Percentiles rank a stretch among this genome's conserved stretches.
These are phyloP conservation scores for Rhizopogon parksii DNA, from an alignment of 1,284 basidiomycete genomes.

Conservation along the genomic window DNA sequence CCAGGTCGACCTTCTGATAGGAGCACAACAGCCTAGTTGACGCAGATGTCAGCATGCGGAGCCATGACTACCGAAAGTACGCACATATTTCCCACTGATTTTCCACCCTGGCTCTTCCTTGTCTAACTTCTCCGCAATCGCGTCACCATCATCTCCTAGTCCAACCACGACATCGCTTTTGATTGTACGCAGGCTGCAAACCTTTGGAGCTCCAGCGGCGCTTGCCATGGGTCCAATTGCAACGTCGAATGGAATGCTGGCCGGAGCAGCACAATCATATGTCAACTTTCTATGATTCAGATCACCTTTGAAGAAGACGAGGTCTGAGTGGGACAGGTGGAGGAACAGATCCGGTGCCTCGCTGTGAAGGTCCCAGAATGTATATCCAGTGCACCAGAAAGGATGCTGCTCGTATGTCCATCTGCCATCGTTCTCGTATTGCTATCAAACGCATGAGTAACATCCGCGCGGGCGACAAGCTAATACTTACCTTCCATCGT, in stretches of 20 bases:
- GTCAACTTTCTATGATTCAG: slow-evolving; percentile 89
- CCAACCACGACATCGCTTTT: slow-evolving; percentile 82
- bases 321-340: slow-evolving; percentile 83
- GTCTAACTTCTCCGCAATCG: slow-evolving; percentile 76
- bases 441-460: slow-evolving; percentile 32
- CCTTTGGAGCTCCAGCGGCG: slow-evolving; percentile 81
- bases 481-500: slow-evolving; percentile 75
- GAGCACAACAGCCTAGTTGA: slow-evolving; percentile 70
- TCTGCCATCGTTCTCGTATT: slow-evolving; percentile 90
- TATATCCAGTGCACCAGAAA: slow-evolving; percentile 96
- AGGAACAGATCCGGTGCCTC: slow-evolving; percentile 94
- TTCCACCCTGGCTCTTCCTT: slow-evolving; percentile 92
- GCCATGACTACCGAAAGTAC: not conserved
- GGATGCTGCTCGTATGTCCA: slow-evolving; percentile 97
- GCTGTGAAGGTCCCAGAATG: slow-evolving; percentile 85
- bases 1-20: slow-evolving; percentile 81
- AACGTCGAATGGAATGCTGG: slow-evolving; percentile 83
- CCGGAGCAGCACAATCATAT: slow-evolving; percentile 90
- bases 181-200: slow-evolving; percentile 82
- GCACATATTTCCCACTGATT: slow-evolving; percentile 92
- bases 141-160: slow-evolving; percentile 62
- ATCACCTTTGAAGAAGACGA: slow-evolving; percentile 96
- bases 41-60: slow-evolving; percentile 7
- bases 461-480: not conserved
- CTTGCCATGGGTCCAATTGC: slow-evolving; percentile 94